Conservation (phyloP, 768 basidiomycete genomes). For the Psilocybe azurescens region DNA sequence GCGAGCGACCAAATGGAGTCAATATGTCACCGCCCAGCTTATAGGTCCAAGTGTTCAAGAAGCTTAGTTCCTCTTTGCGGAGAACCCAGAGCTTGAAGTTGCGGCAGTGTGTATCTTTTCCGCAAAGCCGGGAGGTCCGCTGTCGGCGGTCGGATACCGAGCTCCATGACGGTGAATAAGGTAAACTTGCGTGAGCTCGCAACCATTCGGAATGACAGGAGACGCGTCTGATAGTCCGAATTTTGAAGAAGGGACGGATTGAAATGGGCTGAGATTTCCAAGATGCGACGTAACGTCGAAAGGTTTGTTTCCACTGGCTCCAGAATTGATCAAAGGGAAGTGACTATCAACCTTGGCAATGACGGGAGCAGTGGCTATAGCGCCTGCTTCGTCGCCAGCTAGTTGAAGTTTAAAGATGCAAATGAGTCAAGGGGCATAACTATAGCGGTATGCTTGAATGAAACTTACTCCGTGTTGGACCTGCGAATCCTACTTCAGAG, state of each 20-base stretch:
- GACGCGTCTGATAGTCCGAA: constrained; percentile 56
- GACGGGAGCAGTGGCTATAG: constrained; percentile 47
- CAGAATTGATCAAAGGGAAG: constrained; percentile 48
- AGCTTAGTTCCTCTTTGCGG: neutral
- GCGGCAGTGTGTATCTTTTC: neutral
- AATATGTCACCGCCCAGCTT: constrained; percentile 3
- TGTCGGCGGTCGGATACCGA: constrained; percentile 4
- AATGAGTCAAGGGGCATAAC: neutral
- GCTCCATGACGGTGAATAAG: constrained; percentile 9
- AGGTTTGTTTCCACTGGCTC: constrained; percentile 29
- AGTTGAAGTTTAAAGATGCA: neutral
- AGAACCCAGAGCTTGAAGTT: neutral
- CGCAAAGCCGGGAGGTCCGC: neutral
- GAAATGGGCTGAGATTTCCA: constrained; percentile 57
- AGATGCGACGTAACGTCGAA: constrained; percentile 54
- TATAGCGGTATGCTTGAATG: neutral
- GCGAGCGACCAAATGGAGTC: neutral
- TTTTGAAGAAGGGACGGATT: constrained; percentile 45
- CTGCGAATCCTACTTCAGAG: constrained; percentile 48
- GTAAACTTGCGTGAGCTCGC: neutral
- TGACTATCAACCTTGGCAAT: constrained; percentile 38
- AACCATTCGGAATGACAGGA: constrained; percentile 34
- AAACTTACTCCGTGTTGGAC: constrained; percentile 52
- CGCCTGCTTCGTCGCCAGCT: constrained; percentile 49
- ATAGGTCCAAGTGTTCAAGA: constrained; percentile 10